Base-by-base conservation (phyloP, 208 protist genomes). In the Acanthamoeba castellanii region DNA sequence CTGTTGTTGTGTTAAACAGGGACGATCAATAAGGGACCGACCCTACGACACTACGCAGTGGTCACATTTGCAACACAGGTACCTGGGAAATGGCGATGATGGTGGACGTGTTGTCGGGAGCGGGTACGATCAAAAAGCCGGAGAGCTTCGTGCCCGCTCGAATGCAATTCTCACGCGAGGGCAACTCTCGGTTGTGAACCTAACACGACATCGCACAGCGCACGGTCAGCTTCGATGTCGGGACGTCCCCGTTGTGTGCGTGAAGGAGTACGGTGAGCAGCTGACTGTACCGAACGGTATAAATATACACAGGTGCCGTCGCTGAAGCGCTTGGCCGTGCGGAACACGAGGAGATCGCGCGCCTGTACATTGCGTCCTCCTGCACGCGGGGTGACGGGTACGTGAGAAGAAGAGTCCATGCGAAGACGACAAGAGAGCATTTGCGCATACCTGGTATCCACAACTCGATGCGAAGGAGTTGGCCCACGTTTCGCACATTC, bases 281-380 rank as follows among this genome's bases (percentile, higher is more conserved):
- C 20, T 70, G 16, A 59, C 2, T 18, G 34, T 85, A 85, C 81
- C 81, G 81, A 88, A 37, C 81, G 81, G 27, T 61, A 88, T 8
- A 88, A 42, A 32, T 88, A 88, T 0, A 88, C 52, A n/a, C 81
- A 88, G 50, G 81, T 61, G 42, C 81, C 81, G 81, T 88, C 81
- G 42, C 81, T 88, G 50, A 88, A 64, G 22, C 81, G 81, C 52
- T 88, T 88, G 81, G 81, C 81, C 22, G 50, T 88, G 81, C 81
- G 81, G 32, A 88, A 61, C 27, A 88, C 81, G 37, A 88, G 81
- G 27, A 88, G 52, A 42, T 88, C 81, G 27, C 81, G 42, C 5
- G 42, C 16, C 42, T 88, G 42, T 52, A 88, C 81, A 61, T 88
- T 52, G 81, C 81, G 81, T 6, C 81, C 81, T 78, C 70, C 61